Percentiles rank a stretch among this genome's conserved stretches.
Evolutionary conservation across 345 rosid species (phyloP).

Genomic region (Heritiera fomes): DNA sequence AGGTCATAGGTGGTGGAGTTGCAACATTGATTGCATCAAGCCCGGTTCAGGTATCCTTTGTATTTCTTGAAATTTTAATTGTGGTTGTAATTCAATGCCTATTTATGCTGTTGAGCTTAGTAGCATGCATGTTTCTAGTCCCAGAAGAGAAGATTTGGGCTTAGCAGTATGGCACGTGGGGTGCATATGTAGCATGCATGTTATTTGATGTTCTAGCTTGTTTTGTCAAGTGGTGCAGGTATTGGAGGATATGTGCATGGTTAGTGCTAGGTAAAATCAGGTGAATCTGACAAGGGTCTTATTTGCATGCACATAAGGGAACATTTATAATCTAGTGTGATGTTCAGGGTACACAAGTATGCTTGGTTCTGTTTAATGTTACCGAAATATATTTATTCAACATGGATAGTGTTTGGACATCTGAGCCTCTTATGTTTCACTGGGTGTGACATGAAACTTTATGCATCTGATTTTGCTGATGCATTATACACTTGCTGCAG

Average conservation of each 20-base stretch:
- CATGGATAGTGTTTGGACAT: neutral
- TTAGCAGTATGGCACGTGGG: neutral
- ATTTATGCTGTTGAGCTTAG: neutral
- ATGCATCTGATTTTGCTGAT: conserved; percentile 5
- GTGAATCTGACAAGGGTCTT: conserved; percentile 1
- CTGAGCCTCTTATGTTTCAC: neutral
- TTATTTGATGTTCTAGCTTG: conserved; percentile 2
- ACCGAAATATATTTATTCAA: neutral
- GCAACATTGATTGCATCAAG: conserved; percentile 79
- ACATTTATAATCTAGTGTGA: neutral
- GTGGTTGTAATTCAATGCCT: neutral
- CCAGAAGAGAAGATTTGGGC: neutral
- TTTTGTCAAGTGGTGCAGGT: neutral
- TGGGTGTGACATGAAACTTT: neutral
- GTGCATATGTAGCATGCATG: neutral
- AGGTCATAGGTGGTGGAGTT: conserved; percentile 86
- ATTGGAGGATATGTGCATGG: neutral
- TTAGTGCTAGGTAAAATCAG: neutral
- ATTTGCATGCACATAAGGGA: neutral
- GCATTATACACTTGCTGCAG: conserved; percentile 43
- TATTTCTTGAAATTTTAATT: conserved; percentile 7
- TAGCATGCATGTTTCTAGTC: neutral
- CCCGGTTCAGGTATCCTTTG: conserved; percentile 68
- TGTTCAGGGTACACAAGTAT: neutral
- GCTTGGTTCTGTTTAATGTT: neutral